Percentiles rank a stretch among this genome's conserved stretches.
Evolutionary conservation across 169 alveolate genomes (phyloP).

Genomic region (Plasmodium malariae): DNA sequence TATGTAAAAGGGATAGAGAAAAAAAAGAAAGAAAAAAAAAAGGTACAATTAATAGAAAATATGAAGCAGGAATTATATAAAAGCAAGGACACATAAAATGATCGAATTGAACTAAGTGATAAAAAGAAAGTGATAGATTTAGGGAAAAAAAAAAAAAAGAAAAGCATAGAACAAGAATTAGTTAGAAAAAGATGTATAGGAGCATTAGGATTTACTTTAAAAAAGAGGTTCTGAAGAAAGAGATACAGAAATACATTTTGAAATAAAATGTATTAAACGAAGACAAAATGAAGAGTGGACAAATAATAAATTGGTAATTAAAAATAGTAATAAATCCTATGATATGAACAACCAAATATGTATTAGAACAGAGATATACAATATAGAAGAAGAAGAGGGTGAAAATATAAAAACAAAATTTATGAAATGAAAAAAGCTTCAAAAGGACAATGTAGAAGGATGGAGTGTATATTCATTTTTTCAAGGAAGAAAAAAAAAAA

Average conservation of each 20-base stretch:
- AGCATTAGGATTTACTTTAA: not conserved
- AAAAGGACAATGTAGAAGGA: not conserved
- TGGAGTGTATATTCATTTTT: too few species aligned
- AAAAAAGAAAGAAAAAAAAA: not conserved
- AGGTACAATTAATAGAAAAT: not conserved
- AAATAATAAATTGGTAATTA: not conserved
- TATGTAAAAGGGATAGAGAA: not conserved
- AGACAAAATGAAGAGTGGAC: conserved; percentile 10
- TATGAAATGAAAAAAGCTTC: not conserved
- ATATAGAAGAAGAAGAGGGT: not conserved
- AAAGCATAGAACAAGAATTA: not conserved
- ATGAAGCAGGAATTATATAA: too few species aligned
- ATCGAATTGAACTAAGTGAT: not conserved
- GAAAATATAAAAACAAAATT: conserved; percentile 3
- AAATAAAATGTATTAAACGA: not conserved
- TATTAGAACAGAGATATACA: not conserved
- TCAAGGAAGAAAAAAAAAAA: too few species aligned
- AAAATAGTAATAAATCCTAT: not conserved
- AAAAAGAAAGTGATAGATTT: not conserved
- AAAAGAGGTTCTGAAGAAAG: not conserved
- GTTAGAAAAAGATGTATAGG: not conserved
- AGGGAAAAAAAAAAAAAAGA: not conserved
- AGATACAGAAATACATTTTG: not conserved
- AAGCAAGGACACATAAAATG: not conserved
- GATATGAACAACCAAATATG: not conserved